Conservation (phyloP, 177 flowering plant species). For the Telopea speciosissima region DNA sequence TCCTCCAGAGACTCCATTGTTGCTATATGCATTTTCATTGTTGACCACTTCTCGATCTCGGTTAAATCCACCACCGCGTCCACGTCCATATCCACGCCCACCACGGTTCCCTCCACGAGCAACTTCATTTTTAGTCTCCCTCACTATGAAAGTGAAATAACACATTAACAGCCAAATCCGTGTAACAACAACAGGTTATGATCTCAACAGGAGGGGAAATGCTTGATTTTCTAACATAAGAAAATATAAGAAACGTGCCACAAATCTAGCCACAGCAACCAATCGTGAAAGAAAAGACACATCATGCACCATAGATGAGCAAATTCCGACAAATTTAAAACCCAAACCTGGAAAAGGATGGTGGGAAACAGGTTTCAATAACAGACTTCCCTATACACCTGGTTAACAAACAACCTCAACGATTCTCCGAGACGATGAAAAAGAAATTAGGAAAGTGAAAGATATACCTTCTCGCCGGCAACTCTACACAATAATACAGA, state of each 20-base stretch:
- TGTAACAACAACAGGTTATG: not conserved
- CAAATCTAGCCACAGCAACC: not conserved
- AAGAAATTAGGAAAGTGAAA: not conserved
- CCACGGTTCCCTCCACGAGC: conserved; percentile 56
- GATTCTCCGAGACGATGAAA: not conserved
- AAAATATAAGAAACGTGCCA: not conserved
- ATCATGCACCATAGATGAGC: not conserved
- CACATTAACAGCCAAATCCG: not conserved
- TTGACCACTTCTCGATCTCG: conserved; percentile 26
- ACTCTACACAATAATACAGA: not conserved
- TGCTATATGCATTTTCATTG: conserved; percentile 39
- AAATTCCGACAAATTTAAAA: not conserved
- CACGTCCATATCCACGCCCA: conserved; percentile 47
- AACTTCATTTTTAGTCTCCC: conserved; percentile 44
- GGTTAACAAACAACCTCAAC: not conserved
- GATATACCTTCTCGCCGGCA: not conserved
- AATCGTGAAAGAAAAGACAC: not conserved
- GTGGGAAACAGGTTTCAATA: not conserved
- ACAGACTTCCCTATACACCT: not conserved
- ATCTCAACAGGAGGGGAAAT: not conserved
- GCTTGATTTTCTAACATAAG: not conserved
- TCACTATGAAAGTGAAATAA: conserved; percentile 27
- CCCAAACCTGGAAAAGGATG: not conserved
- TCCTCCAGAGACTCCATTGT: conserved; percentile 34
- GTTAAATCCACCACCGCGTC: conserved; percentile 29